A percentile compares a stretch with the other conserved stretches of the same genome.
phyloP scores from a whole-genome alignment of 225 moss, liverwort and hornwort species.

The Sphagnum contortum region DNA sequence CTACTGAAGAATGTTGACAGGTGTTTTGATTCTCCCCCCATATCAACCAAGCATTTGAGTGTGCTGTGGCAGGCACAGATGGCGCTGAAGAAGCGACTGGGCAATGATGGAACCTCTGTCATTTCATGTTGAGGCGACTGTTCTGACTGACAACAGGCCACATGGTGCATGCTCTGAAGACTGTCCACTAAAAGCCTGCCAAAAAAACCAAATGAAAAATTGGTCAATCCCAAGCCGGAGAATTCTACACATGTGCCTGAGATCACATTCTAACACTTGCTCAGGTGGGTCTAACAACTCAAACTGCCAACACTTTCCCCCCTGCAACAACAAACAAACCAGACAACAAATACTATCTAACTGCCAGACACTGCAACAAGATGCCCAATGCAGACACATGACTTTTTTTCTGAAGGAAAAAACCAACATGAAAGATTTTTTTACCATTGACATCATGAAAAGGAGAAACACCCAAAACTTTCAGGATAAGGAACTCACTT shows the following conservation, averaged over 20 bases:
- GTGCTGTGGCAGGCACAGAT: slow-evolving; percentile 54
- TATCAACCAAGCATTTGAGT: slow-evolving; percentile 29
- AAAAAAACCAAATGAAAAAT: slow-evolving; percentile 12
- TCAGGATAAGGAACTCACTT: slow-evolving; percentile 9
- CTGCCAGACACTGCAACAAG: too few relatives aligned
- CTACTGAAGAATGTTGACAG: slow-evolving; percentile 24
- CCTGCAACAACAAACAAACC: too few relatives aligned
- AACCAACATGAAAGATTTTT: too few relatives aligned
- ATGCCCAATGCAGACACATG: too few relatives aligned
- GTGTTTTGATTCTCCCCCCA: too few relatives aligned
- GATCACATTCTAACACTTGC: background rate
- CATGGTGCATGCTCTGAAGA: slow-evolving; percentile 27
- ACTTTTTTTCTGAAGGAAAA: too few relatives aligned
- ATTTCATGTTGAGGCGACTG: slow-evolving; percentile 6
- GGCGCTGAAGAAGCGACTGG: slow-evolving; percentile 27
- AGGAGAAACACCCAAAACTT: too few relatives aligned
- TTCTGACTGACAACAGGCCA: slow-evolving; percentile 6
- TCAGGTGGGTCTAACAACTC: too few relatives aligned
- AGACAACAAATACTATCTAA: too few relatives aligned
- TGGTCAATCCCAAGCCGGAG: background rate
- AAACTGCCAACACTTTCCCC: too few relatives aligned
- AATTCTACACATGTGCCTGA: background rate
- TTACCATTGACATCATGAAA: too few relatives aligned
- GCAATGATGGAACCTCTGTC: slow-evolving; percentile 16
- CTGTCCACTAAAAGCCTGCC: slow-evolving; percentile 52